Conservation (phyloP, 2,329 filamentous ascomycete genomes). For the Cercospora beticola region DNA sequence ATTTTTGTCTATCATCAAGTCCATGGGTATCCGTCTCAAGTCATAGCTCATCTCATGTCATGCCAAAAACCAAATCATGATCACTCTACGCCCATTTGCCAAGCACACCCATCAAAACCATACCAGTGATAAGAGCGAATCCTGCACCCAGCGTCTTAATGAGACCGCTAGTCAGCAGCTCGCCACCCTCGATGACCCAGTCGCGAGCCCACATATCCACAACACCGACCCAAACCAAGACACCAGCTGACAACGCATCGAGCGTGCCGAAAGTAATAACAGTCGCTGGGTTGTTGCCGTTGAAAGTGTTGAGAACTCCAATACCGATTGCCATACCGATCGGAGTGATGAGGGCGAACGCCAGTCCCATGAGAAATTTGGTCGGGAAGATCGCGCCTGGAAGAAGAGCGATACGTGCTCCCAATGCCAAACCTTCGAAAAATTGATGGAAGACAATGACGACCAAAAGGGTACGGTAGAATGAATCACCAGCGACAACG, state of each 20-base stretch:
- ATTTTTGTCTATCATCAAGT: not conserved
- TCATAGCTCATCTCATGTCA: conserved; percentile 7
- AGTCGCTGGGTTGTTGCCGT: conserved; percentile 68
- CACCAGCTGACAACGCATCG: conserved; percentile 71
- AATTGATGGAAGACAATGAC: conserved; percentile 84
- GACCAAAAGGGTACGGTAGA: conserved; percentile 62
- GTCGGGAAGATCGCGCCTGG: conserved; percentile 42
- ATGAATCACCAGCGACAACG: conserved; percentile 60
- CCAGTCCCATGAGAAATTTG: conserved; percentile 61
- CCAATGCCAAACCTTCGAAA: conserved; percentile 88
- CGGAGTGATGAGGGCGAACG: conserved; percentile 71
- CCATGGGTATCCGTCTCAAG: conserved; percentile 4
- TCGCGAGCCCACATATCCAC: conserved; percentile 79
- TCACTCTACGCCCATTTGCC: conserved; percentile 31
- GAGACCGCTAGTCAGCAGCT: conserved; percentile 19
- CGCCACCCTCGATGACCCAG: conserved; percentile 55
- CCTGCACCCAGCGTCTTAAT: conserved; percentile 21
- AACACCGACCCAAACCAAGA: conserved; percentile 75
- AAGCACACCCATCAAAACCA: conserved; percentile 24
- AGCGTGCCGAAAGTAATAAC: conserved; percentile 71
- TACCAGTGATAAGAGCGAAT: conserved; percentile 16
- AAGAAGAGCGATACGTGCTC: conserved; percentile 74
- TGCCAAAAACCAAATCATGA: not conserved
- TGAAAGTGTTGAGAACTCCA: conserved; percentile 67
- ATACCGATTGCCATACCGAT: conserved; percentile 80